Percentiles rank a stretch among this genome's conserved stretches.
Evolutionary conservation across 768 basidiomycete species (phyloP).

Genomic region (Daedaleopsis nitida): DNA sequence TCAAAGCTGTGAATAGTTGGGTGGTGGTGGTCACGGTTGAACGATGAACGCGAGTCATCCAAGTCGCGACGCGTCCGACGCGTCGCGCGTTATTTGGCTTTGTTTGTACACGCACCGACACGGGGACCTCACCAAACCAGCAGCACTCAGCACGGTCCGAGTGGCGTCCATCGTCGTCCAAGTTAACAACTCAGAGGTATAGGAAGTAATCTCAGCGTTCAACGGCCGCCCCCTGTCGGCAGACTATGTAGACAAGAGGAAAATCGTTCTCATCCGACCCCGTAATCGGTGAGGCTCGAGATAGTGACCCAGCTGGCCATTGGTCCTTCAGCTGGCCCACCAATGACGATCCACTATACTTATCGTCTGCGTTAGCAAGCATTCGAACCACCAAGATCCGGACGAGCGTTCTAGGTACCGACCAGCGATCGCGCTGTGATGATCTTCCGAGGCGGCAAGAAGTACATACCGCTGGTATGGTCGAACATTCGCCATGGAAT

Average conservation of each 20-base stretch:
- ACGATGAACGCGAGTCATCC: background rate
- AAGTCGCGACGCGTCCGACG: background rate
- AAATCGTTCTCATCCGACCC: no score
- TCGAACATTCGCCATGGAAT: conserved; percentile 12
- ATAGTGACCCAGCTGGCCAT: background rate
- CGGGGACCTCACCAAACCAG: background rate
- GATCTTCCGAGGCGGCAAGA: background rate
- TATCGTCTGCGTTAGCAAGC: background rate
- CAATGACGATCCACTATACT: background rate
- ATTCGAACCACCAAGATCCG: background rate
- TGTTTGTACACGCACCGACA: conserved; percentile 21
- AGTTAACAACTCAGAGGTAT: no score
- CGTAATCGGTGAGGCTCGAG: background rate
- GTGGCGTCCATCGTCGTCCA: no score
- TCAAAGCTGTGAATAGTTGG: background rate
- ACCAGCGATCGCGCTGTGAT: background rate
- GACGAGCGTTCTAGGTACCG: background rate
- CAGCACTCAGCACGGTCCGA: no score
- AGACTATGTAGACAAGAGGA: no score
- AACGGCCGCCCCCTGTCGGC: no score
- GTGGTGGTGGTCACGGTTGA: background rate
- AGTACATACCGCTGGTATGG: background rate
- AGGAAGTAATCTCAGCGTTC: no score
- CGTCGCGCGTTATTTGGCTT: conserved; percentile 22
- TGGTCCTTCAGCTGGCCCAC: background rate